Evolutionary conservation across 2,329 filamentous ascomycete species (phyloP), one percentile per base, ranked within the genome.

Genomic region (Clarireedia sp.): DNA sequence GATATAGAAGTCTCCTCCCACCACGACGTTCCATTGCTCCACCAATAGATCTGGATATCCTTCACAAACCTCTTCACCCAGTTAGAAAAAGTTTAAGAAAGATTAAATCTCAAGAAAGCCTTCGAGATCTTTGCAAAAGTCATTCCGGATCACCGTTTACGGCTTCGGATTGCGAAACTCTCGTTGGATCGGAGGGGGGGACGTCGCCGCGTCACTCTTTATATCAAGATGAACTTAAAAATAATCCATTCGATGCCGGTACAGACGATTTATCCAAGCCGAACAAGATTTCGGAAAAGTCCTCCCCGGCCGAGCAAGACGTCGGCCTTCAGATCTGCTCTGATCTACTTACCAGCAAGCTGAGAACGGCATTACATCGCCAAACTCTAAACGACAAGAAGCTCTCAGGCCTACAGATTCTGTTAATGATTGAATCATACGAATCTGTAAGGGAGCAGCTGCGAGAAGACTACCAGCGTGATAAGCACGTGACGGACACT

Each of bases 351-450:
- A 66, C 62, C 12, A 62, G 63, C 40, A 63, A 66, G 48, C 57
- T 67, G 0, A 58, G 60, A 3, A 59, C 60, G 2, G 56, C 59
- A 19, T 55, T 68, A 2, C 61, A 61, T 17, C 54, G 58, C 23
- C 57, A 62, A 14, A 51, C 63, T 36, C 51, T 59, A 36, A 45
- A 47, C 2, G 49, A 36, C 44, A 61, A 62, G 26, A 57, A 59
- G 7, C 60, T 59, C 3, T 66, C 65, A 26, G 63, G 64, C 38
- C 50, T 68, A 7, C 63, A 68, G 44, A 64, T 68, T 29, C 46
- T 65, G 7, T 63, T 67, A 33, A 66, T 68, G 64, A 68, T 68
- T 23, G 66, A 68, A 54, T 59, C 65, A 1, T 68, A 68, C 44
- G 66, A 68, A 52, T 61, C 57, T 1, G 54, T 65, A 2, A 62